A percentile compares a stretch with the other conserved stretches of the same genome.
phyloP scores from a whole-genome alignment of 1,284 basidiomycete species.

The Papiliotrema flavescens region DNA sequence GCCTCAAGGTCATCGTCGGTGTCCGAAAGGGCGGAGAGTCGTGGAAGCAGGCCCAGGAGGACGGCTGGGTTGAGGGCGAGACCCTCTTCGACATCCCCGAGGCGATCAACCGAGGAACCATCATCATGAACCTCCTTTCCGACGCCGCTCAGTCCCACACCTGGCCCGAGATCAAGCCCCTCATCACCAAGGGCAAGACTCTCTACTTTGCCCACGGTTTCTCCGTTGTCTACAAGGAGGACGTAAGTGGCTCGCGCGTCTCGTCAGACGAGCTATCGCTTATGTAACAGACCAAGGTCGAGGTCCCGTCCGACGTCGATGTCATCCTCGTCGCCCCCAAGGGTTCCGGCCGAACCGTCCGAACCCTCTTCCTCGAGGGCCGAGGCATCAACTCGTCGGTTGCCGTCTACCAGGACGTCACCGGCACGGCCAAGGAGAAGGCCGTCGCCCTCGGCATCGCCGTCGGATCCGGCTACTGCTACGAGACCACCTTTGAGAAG shows the following conservation, averaged over 20 bases:
- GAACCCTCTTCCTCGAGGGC: conserved; percentile 99
- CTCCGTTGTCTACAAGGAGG: conserved; percentile 97
- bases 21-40: conserved; percentile 91
- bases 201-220: conserved; percentile 99
- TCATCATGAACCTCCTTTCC: conserved; percentile 99
- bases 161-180: conserved; percentile 81
- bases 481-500: conserved; percentile 98
- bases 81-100: conserved; percentile 98
- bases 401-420: conserved; percentile 70
- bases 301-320: conserved; percentile 90
- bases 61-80: conserved; percentile 98
- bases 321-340: conserved; percentile 99
- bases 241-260: conserved; percentile 49
- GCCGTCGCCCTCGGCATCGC: conserved; percentile 92
- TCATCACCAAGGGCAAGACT: conserved; percentile 98
- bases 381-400: conserved; percentile 60
- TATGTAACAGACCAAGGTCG: conserved; percentile 65
- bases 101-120: conserved; percentile 91
- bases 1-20: conserved; percentile 97
- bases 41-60: conserved; percentile 92
- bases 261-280: neutral
- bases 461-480: conserved; percentile 78
- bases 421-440: conserved; percentile 96
- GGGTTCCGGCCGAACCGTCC: conserved; percentile 97
- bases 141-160: conserved; percentile 97